Evolutionary conservation across 352 stramenopile genomes (phyloP).

Genomic region (Pythium guiyangense): DNA sequence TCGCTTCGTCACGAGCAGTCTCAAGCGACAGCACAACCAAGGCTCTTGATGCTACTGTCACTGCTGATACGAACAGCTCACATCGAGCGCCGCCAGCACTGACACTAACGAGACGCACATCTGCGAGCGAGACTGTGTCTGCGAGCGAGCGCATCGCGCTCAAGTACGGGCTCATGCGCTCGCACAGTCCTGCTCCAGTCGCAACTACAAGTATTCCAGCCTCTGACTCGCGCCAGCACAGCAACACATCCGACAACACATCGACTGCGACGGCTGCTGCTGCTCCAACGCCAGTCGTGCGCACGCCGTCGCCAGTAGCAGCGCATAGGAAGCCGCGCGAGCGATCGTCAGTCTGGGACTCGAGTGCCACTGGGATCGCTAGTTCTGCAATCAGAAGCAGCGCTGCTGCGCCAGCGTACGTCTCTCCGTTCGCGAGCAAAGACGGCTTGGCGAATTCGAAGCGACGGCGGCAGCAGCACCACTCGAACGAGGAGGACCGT

Average conservation of each 20-base stretch:
- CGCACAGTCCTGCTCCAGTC: neutral
- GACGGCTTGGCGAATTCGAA: slow-evolving; percentile 26
- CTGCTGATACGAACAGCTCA: neutral
- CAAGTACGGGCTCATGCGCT: slow-evolving; percentile 52
- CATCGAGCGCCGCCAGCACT: neutral
- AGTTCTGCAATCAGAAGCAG: too few species aligned
- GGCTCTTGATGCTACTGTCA: neutral
- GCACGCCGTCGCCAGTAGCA: too few species aligned
- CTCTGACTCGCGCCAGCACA: neutral
- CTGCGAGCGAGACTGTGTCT: slow-evolving; percentile 14
- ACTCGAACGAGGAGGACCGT: too few species aligned
- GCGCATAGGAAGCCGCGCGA: too few species aligned
- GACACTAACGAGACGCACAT: neutral
- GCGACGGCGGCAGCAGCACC: slow-evolving; percentile 7
- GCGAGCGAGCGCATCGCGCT: slow-evolving; percentile 45
- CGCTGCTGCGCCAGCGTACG: slow-evolving; percentile 19
- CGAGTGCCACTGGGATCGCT: too few species aligned
- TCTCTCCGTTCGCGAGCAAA: slow-evolving; percentile 51
- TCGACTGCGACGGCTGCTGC: too few species aligned
- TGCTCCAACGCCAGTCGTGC: too few species aligned
- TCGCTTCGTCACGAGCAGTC: neutral
- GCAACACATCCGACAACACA: neutral
- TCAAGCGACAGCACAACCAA: neutral
- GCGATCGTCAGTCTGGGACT: too few species aligned
- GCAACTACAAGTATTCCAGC: too few species aligned